phyloP scores from a whole-genome alignment of 2,329 filamentous ascomycete genomes.

The Arthrobotrys entomopaga region DNA sequence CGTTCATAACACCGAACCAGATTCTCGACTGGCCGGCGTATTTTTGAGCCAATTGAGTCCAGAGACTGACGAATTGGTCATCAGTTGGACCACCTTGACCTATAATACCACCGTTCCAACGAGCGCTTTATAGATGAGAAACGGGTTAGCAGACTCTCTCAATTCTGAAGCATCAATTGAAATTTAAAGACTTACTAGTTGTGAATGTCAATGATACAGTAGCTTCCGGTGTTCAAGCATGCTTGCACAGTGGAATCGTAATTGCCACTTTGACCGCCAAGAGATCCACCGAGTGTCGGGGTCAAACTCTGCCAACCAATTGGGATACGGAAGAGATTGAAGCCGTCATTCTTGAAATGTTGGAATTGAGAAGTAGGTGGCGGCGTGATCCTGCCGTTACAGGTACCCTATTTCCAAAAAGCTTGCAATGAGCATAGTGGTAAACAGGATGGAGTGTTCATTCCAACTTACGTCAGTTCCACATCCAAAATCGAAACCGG shows the following conservation, averaged over 20 bases:
- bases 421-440: background rate
- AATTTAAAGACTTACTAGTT: constrained; percentile 33
- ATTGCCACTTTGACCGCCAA: constrained; percentile 66
- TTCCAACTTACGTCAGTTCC: constrained; percentile 60
- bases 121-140: constrained; percentile 61
- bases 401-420: constrained; percentile 17
- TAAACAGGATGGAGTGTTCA: background rate
- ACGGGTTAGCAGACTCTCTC: background rate
- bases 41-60: constrained; percentile 69
- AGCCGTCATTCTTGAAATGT: constrained; percentile 34
- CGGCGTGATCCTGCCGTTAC: constrained; percentile 28
- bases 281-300: constrained; percentile 63
- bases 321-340: constrained; percentile 38
- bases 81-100: constrained; percentile 73
- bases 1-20: constrained; percentile 76
- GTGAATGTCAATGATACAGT: constrained; percentile 69
- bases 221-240: constrained; percentile 70
- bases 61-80: constrained; percentile 69
- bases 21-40: constrained; percentile 69
- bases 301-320: constrained; percentile 41
- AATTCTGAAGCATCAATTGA: background rate
- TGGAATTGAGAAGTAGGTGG: constrained; percentile 38
- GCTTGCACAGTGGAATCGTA: constrained; percentile 70
- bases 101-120: constrained; percentile 72
- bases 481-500: constrained; percentile 67